Evolutionary conservation across 148 eudicot genomes (phyloP), one percentile per base, ranked within the genome.

Genomic region (Camellia japonica): DNA sequence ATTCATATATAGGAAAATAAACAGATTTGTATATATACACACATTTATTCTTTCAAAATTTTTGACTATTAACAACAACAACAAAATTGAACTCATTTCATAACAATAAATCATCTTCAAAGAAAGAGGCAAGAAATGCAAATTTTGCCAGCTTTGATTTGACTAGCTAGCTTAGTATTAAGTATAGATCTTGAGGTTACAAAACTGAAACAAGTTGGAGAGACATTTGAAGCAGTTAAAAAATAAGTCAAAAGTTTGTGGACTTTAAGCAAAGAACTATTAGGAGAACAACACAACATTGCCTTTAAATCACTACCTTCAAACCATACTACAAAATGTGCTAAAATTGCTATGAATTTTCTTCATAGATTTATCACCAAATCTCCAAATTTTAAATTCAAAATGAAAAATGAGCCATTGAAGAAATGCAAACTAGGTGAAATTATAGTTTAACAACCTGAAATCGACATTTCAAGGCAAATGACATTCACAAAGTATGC

Each of bases 341-440:
- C 64, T 56, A 41, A 75, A 42, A 62, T n/a, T 76, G 58, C 55
- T 62, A 38, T n/a, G 70, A 77, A 47, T 20, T 51, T 56, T 4
- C 49, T 4, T 52, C 0, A 14, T 5, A 1, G 14, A 6, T 43
- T 59, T 5, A 43, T 23, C 1, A 51, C 43, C 75, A 5, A 44
- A 72, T 72, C 61, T 72, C 3, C 14, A 49, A 71, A 23, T 3
- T 30, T 41, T 41, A 43, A 0, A 15, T 16, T 4, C 0, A 15
- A 56, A 54, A 1, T 0, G 30, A 54, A 56, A 54, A 38, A 1
- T 44, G 55, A 76, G 18, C 43, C 58, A 11, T 63, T 19, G 44
- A 61, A 66, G 12, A 49, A 77, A 9, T 8, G 13, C 3, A 51
- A 77, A 77, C 0, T 55, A 56, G 18, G 74, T 55, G 4, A 68